phyloP scores from a whole-genome alignment of 768 basidiomycete genomes.

The Leccinum fibrillosum region DNA sequence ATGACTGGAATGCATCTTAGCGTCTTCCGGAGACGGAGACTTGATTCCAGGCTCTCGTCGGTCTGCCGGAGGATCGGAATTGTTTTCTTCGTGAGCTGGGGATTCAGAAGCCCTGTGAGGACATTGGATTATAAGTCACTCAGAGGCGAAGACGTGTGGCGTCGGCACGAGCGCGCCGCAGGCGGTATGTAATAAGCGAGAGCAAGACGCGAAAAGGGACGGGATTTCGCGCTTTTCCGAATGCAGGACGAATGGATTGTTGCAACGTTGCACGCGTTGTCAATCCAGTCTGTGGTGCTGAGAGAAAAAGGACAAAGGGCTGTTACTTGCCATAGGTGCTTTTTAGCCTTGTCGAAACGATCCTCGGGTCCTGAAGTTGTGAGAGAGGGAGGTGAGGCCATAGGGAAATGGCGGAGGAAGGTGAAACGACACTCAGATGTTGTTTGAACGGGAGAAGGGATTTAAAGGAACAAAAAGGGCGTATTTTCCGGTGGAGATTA shows the following conservation, averaged over 20 bases:
- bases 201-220: slow-evolving; percentile 11
- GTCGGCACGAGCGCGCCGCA: slow-evolving; percentile 25
- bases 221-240: slow-evolving; percentile 12
- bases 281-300: not conserved
- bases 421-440: slow-evolving; percentile 22
- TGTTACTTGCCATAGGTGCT: slow-evolving; percentile 33
- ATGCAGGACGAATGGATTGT: slow-evolving; percentile 9
- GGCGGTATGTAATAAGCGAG: slow-evolving; percentile 20
- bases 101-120: slow-evolving; percentile 31
- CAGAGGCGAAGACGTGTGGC: slow-evolving; percentile 28
- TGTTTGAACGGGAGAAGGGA: slow-evolving; percentile 22
- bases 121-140: slow-evolving; percentile 19
- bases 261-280: slow-evolving; percentile 12
- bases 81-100: slow-evolving; percentile 21
- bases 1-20: slow-evolving; percentile 20
- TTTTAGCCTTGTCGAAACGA: slow-evolving; percentile 35
- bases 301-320: slow-evolving; percentile 4
- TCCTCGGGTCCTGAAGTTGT: slow-evolving; percentile 25
- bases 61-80: slow-evolving; percentile 10
- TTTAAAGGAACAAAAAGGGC: slow-evolving; percentile 30
- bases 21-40: slow-evolving; percentile 21
- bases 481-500: slow-evolving; percentile 34
- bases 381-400: slow-evolving; percentile 25
- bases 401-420: slow-evolving; percentile 21
- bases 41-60: slow-evolving; percentile 13